Evolutionary conservation across 2,329 filamentous ascomycete species (phyloP), one percentile per base, ranked within the genome.

Genomic region (Clonostachys byssicola): DNA sequence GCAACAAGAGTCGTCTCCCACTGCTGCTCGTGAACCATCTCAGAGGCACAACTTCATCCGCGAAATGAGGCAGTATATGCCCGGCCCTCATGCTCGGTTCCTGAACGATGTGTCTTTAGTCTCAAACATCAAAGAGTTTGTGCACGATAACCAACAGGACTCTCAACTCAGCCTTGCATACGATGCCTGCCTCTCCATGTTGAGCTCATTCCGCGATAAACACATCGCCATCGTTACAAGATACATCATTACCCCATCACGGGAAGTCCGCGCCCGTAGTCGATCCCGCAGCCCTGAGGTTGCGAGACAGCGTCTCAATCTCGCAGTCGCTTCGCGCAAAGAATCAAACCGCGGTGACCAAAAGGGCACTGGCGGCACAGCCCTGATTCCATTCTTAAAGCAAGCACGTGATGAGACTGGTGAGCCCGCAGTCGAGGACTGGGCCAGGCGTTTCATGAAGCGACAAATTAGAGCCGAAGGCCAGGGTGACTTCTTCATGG

Each of bases 1-100:
- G 16, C 71, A 71, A 42, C n/a, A 50, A 40, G 44, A 40, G 43
- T 17, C 17, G n/a, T 35, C 46, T 16, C 14, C 14, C 14, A 8
- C 6, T n/a, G 14, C 36, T n/a, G 36, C 14, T 39, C 36, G 36
- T 18, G 36, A 39, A 12, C 47, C 43, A 12, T 52, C 58, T 40
- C 48, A 61, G 48, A 54, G 69, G 70, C 45, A 96, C 70, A 95
- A 94, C 60, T 99, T 99, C 70, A 92, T 99, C 61, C 83, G 88
- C 60, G 94, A 99, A 54, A 99, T 99, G 94, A 87, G 92, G 49
- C 81, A 81, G 42, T 99, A 99, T 70, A 99, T 99, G 94, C 94
- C 94, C 0, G 92, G 91, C 1, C 82, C 88, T 0, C 94, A 99
- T 61, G 87, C 91, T 5, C 85, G 88, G 39, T 99, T 99, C 70